Evolutionary conservation across 2,329 filamentous ascomycete genomes (phyloP).

Genomic region (Coniochaeta sp.): DNA sequence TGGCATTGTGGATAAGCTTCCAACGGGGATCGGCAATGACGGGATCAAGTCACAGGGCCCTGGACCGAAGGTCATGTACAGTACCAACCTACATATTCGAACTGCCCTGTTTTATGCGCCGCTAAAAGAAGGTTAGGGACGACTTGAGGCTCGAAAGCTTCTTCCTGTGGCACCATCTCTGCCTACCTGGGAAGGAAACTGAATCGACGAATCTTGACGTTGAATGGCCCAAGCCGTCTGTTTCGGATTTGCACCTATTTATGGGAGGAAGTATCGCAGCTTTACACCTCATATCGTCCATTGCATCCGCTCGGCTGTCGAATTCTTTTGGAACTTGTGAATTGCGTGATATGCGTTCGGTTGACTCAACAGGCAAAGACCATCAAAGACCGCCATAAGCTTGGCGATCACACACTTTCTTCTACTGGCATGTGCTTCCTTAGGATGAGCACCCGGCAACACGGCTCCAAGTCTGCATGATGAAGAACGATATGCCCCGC

Average conservation of each 20-base stretch:
- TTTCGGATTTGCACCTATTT: neutral
- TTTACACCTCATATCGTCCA: too few relatives aligned
- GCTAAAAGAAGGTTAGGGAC: constrained; percentile 1
- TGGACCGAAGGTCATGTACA: neutral
- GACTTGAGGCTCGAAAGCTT: constrained; percentile 1
- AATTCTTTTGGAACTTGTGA: neutral
- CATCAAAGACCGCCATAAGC: neutral
- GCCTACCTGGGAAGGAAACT: neutral
- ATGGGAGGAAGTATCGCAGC: too few relatives aligned
- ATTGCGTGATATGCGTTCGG: neutral
- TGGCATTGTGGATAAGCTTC: neutral
- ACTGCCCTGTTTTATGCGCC: neutral
- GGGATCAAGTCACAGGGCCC: neutral
- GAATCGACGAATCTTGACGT: neutral
- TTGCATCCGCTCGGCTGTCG: neutral
- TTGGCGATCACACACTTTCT: neutral
- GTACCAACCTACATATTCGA: neutral
- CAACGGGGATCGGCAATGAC: constrained; percentile 3
- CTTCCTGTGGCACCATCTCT: neutral
- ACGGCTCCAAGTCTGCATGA: neutral
- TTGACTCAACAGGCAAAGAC: too few relatives aligned
- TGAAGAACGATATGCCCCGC: neutral
- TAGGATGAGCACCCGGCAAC: neutral
- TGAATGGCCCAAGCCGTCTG: neutral
- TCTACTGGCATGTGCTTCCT: too few relatives aligned